Evolutionary conservation across 495 filamentous ascomycete genomes (phyloP).

Genomic region (Penicillium pancosmium): DNA sequence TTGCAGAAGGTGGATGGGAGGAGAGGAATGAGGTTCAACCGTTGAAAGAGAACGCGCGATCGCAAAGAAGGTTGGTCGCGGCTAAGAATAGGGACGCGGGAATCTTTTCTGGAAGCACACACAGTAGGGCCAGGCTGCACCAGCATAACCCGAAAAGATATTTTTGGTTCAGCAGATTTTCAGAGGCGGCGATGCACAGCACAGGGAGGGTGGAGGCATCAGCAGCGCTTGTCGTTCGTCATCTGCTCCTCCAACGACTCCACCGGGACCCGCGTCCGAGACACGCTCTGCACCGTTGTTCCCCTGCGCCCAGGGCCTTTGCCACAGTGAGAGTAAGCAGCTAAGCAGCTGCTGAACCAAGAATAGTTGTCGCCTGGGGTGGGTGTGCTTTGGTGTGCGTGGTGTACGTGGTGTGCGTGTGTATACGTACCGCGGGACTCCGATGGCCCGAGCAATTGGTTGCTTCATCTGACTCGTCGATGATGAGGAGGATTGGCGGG

Average conservation of each 20-base stretch:
- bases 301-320: no score
- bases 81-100: slow-evolving; percentile 15
- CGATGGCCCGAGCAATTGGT: slow-evolving; percentile 1
- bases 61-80: slow-evolving; percentile 1
- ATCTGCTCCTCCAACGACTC: slow-evolving; percentile 17
- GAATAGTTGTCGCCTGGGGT: not conserved
- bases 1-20: not conserved
- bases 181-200: slow-evolving; percentile 25
- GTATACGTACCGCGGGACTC: slow-evolving; percentile 12
- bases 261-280: slow-evolving; percentile 24
- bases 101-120: slow-evolving; percentile 10
- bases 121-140: slow-evolving; percentile 3
- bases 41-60: not conserved
- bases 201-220: slow-evolving; percentile 20
- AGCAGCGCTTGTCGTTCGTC: slow-evolving; percentile 24
- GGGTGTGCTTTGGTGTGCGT: no score
- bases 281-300: slow-evolving; percentile 7
- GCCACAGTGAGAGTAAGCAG: no score
- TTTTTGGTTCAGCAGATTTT: slow-evolving; percentile 30
- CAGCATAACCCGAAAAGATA: slow-evolving; percentile 27
- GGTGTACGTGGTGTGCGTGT: not conserved
- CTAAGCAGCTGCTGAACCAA: not conserved
- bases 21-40: not conserved
- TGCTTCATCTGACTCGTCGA: slow-evolving; percentile 23
- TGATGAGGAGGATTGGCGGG: slow-evolving; percentile 21